Evolutionary conservation across 2,329 filamentous ascomycete species (phyloP).

Genomic region (Aureobasidium sp.): DNA sequence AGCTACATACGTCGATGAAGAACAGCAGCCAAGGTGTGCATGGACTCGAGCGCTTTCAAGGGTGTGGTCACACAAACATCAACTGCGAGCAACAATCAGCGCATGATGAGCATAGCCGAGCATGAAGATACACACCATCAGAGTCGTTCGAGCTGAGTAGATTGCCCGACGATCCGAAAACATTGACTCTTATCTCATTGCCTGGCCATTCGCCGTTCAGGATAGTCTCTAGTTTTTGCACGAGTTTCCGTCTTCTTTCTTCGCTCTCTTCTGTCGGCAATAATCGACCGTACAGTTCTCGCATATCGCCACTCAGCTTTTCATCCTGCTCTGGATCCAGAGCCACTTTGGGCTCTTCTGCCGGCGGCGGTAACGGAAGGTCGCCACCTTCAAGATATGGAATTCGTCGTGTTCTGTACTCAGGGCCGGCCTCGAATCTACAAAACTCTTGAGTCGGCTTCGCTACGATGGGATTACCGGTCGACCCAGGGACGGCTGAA

Average conservation of each 20-base stretch:
- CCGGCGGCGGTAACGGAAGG: slow-evolving; percentile 65
- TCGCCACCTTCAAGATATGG: slow-evolving; percentile 77
- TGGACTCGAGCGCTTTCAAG: slow-evolving; percentile 78
- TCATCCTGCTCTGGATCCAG: slow-evolving; percentile 66
- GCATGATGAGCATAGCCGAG: background rate
- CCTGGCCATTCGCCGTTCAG: slow-evolving; percentile 90
- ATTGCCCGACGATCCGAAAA: slow-evolving; percentile 98
- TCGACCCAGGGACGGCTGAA: slow-evolving; percentile 85
- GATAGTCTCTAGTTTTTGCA: slow-evolving; percentile 80
- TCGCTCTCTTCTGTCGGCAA: slow-evolving; percentile 76
- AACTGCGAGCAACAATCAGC: slow-evolving; percentile 49
- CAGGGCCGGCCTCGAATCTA: slow-evolving; percentile 81
- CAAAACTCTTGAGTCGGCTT: slow-evolving; percentile 60
- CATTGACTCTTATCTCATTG: slow-evolving; percentile 78
- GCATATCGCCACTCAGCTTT: slow-evolving; percentile 74
- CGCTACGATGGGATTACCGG: slow-evolving; percentile 59
- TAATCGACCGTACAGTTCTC: slow-evolving; percentile 75
- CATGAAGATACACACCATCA: slow-evolving; percentile 58
- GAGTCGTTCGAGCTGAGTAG: slow-evolving; percentile 90
- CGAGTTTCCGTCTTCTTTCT: slow-evolving; percentile 63
- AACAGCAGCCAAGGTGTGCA: slow-evolving; percentile 83
- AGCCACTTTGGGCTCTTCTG: slow-evolving; percentile 60
- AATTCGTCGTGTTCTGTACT: slow-evolving; percentile 76
- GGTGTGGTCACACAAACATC: slow-evolving; percentile 96
- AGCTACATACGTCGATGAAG: slow-evolving; percentile 68